Conservation (phyloP, 805 yeast species). For the Clavispora vitiphila region DNA sequence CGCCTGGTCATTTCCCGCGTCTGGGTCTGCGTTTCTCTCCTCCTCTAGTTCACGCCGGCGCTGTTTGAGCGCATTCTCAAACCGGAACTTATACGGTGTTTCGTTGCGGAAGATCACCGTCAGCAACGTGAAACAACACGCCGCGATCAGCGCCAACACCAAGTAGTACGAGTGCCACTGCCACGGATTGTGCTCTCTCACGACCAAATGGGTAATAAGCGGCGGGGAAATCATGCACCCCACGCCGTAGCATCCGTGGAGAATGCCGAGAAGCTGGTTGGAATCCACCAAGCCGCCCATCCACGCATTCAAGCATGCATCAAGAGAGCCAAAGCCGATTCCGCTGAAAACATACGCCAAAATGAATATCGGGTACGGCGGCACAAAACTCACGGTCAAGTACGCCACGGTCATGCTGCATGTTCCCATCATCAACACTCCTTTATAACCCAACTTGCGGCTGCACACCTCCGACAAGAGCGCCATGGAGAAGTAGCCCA, state of each 20-base stretch:
- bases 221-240: constrained; percentile 52
- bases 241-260: constrained; percentile 51
- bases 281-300: constrained; percentile 43
- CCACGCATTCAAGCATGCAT: constrained; percentile 53
- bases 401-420: constrained; percentile 33
- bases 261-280: constrained; percentile 46
- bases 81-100: constrained; percentile 41
- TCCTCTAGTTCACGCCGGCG: constrained; percentile 6
- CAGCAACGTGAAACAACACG: constrained; percentile 18
- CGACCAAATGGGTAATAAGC: constrained; percentile 37
- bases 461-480: constrained; percentile 41
- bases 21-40: background rate
- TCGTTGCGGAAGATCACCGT: constrained; percentile 33
- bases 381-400: constrained; percentile 31
- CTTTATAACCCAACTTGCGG: constrained; percentile 42
- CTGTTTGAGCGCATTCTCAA: constrained; percentile 14
- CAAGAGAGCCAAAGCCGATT: constrained; percentile 52
- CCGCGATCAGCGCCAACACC: constrained; percentile 26
- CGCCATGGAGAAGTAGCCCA: constrained; percentile 55
- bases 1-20: background rate
- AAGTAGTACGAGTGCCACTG: constrained; percentile 45
- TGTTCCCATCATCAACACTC: constrained; percentile 36
- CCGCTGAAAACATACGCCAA: constrained; percentile 42
- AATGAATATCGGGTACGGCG: constrained; percentile 40
- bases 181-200: constrained; percentile 34